Evolutionary conservation across 208 protist species (phyloP).

Genomic region (Trypanosoma scelopori): DNA sequence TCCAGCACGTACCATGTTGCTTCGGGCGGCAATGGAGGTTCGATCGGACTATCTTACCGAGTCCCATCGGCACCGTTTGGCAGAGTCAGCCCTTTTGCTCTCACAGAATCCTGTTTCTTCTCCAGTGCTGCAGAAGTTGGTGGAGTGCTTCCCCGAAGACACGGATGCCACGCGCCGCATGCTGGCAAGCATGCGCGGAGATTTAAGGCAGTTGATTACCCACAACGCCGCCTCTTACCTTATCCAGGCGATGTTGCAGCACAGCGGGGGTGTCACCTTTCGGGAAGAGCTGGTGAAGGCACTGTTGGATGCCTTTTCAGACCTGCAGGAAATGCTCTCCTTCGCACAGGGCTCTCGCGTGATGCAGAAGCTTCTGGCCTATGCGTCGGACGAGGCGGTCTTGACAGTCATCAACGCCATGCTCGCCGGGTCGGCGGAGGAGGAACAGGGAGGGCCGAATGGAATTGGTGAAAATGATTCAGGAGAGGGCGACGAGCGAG

Average conservation of each 20-base stretch:
- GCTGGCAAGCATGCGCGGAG: conserved; percentile 31
- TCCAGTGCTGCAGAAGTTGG: conserved; percentile 80
- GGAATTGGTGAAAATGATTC: conserved; percentile 6
- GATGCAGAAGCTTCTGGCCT: conserved; percentile 84
- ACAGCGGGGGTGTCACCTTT: conserved; percentile 33
- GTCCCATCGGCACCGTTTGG: conserved; percentile 26
- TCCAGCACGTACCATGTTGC: conserved; percentile 64
- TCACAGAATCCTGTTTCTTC: conserved; percentile 66
- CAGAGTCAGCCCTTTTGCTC: conserved; percentile 37
- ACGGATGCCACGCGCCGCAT: conserved; percentile 19
- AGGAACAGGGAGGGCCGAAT: conserved; percentile 13
- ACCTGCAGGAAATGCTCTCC: conserved; percentile 54
- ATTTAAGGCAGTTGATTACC: conserved; percentile 46
- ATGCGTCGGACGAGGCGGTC: conserved; percentile 62
- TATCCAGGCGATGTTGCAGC: conserved; percentile 71
- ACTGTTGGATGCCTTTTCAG: conserved; percentile 37
- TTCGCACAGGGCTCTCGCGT: conserved; percentile 79
- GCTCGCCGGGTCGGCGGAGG: conserved; percentile 27
- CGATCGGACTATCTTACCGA: conserved; percentile 27
- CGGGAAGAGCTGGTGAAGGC: conserved; percentile 45
- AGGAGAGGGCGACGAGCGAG: conserved; percentile 40
- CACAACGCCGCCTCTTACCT: conserved; percentile 69
- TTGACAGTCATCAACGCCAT: conserved; percentile 46
- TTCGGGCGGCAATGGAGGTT: conserved; percentile 75
- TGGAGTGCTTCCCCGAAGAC: conserved; percentile 41